Evolutionary conservation across 2,329 filamentous ascomycete species (phyloP).

Genomic region (Neopestalotiopsis sp.): DNA sequence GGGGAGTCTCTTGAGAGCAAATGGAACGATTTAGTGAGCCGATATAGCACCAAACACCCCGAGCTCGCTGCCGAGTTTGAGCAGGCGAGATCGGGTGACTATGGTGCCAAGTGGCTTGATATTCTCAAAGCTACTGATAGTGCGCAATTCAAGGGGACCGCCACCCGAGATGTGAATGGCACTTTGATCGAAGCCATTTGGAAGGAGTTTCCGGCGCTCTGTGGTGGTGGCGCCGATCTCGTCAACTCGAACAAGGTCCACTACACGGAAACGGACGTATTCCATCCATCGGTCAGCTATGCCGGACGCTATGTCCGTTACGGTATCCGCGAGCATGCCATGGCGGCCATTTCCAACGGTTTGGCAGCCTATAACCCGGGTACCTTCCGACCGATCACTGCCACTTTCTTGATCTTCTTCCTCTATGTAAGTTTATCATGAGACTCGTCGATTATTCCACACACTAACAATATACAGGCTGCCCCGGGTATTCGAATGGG

Average conservation of each 20-base stretch:
- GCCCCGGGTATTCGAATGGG: constrained; percentile 60
- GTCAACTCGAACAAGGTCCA: background rate
- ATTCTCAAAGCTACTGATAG: background rate
- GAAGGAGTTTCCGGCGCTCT: constrained; percentile 1
- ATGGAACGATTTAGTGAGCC: background rate
- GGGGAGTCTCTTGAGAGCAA: background rate
- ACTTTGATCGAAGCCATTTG: background rate
- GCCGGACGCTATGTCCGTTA: constrained; percentile 45
- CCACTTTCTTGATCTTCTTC: constrained; percentile 65
- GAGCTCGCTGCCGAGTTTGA: background rate
- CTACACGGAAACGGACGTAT: constrained; percentile 16
- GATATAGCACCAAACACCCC: background rate
- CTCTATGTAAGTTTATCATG: constrained; percentile 33
- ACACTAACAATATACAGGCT: constrained; percentile 24
- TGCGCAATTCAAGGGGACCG: background rate
- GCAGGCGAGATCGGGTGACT: background rate
- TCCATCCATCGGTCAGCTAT: constrained; percentile 25
- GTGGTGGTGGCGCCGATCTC: background rate
- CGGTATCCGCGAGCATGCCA: constrained; percentile 67
- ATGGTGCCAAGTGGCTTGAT: background rate
- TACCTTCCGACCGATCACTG: constrained; percentile 59
- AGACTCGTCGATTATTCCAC: background rate
- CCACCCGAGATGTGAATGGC: constrained; percentile 3
- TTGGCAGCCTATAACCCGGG: constrained; percentile 58
- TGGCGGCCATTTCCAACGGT: constrained; percentile 63